Percentiles rank a stretch among this genome's conserved stretches.
These are phyloP conservation scores for Paraconiothyrium sp. DNA, from an alignment of 2,329 filamentous ascomycete genomes.

Conservation along the genomic window DNA sequence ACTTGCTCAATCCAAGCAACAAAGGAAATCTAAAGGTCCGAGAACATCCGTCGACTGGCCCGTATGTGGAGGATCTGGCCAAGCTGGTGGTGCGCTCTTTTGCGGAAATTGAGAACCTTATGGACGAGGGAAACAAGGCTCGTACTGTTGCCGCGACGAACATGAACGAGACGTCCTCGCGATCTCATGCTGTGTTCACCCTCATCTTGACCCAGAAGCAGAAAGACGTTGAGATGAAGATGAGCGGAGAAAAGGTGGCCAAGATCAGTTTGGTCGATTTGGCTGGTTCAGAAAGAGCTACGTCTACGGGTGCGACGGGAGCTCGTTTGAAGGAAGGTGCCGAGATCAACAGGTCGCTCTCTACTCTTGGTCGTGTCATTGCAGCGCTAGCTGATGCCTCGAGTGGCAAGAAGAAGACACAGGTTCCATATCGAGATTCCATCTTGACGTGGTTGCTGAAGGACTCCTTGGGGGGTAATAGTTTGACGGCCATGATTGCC, in stretches of 20 bases:
- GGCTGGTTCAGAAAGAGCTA: slow-evolving; percentile 95
- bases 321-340: slow-evolving; percentile 96
- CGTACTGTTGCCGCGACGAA: slow-evolving; percentile 97
- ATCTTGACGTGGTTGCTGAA: slow-evolving; percentile 96
- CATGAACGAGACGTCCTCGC: slow-evolving; percentile 99
- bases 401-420: slow-evolving; percentile 80
- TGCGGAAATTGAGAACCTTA: slow-evolving; percentile 93
- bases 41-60: slow-evolving; percentile 96
- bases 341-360: slow-evolving; percentile 97
- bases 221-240: slow-evolving; percentile 88
- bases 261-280: slow-evolving; percentile 98
- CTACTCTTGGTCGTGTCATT: slow-evolving; percentile 96
- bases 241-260: slow-evolving; percentile 97
- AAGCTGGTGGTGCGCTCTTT: slow-evolving; percentile 95
- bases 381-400: slow-evolving; percentile 92
- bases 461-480: slow-evolving; percentile 96
- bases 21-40: slow-evolving; percentile 97
- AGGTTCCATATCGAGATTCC: slow-evolving; percentile 97
- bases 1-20: slow-evolving; percentile 92
- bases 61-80: slow-evolving; percentile 96
- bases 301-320: slow-evolving; percentile 95
- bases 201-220: slow-evolving; percentile 94
- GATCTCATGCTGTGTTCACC: slow-evolving; percentile 98
- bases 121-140: slow-evolving; percentile 99
- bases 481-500: slow-evolving; percentile 99